Evolutionary conservation across 352 stramenopile genomes (phyloP), one percentile per base, ranked within the genome.

Genomic region (Phytophthora kernoviae): DNA sequence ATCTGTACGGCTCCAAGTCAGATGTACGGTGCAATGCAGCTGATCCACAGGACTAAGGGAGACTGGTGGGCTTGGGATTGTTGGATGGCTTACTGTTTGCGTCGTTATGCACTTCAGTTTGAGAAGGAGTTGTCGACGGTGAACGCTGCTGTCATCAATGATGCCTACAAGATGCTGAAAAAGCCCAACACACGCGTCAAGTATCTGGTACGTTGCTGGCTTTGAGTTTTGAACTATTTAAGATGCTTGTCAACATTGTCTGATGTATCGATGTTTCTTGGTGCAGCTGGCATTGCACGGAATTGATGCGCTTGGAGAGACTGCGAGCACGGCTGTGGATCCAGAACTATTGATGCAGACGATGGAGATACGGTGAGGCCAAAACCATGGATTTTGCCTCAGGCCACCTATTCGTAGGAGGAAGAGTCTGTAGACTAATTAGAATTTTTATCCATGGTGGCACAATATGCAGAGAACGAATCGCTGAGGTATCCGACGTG

Each of bases 101-200:
- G 4, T 54, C 15, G 2, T 33, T 49, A 21, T 17, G 20, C 6
- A 17, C 2, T 70, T 48, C 39, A 95, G 86, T 89, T 88, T 66
- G 86, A 95, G 54, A 81, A 90, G 45, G 78, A 93, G 56, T 47
- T 95, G 24, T 93, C 86, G 26, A 72, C 85, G 0, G 75, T 81
- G 52, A 95, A 95, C 48, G 80, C 84, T 6, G 82, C 86, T 0
- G 72, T 95, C 11, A 77, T 95, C 41, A 95, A 95, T 40, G 81
- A 91, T 61, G 86, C 86, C 6, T 95, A 95, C 75, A 91, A 91
- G 47, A 90, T 92, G 73, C 75, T 95, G 45, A 95, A 95, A 68
- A 86, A 70, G n/a, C 86, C 86, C 15, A 93, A 87, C 59, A 93
- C 69, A 15, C 86, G 86, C 40, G 83, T 90, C 56, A 92, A 95